phyloP scores from a whole-genome alignment of 345 rosid species.

The Populus tremula region DNA sequence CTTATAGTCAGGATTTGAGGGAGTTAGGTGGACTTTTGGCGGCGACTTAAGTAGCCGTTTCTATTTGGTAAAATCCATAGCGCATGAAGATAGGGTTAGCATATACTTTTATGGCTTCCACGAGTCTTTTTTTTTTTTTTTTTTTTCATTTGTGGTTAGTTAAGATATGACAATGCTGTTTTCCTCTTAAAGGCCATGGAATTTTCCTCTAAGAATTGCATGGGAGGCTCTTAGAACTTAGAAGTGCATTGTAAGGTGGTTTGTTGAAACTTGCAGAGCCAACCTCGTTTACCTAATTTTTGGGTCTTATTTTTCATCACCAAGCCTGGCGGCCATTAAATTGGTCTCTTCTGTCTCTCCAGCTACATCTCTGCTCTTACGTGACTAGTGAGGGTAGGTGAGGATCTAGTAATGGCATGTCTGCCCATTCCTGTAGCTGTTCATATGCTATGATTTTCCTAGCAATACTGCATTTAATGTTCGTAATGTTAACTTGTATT shows the following conservation, averaged over 20 bases:
- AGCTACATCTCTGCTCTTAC: neutral
- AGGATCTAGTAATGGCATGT: neutral
- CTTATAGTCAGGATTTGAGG: slow-evolving; percentile 17
- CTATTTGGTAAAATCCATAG: neutral
- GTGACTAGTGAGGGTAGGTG: neutral
- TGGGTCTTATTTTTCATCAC: neutral
- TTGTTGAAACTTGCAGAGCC: neutral
- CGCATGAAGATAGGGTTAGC: neutral
- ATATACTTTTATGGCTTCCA: no score
- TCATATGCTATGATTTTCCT: neutral
- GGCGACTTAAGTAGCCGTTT: slow-evolving; percentile 26
- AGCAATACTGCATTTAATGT: no score
- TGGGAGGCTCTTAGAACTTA: neutral
- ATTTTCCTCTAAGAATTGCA: neutral
- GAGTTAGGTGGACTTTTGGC: slow-evolving; percentile 31
- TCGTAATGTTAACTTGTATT: no score
- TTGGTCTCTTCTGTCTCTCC: neutral
- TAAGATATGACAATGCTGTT: neutral
- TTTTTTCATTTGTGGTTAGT: no score
- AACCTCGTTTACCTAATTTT: neutral
- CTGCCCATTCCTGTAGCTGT: neutral
- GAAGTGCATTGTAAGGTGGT: neutral
- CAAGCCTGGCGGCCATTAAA: slow-evolving; percentile 5
- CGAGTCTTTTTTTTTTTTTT: no score
- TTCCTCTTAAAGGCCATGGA: neutral